Conservation (phyloP, 2,329 filamentous ascomycete species). For the Lachnellula hyalina region DNA sequence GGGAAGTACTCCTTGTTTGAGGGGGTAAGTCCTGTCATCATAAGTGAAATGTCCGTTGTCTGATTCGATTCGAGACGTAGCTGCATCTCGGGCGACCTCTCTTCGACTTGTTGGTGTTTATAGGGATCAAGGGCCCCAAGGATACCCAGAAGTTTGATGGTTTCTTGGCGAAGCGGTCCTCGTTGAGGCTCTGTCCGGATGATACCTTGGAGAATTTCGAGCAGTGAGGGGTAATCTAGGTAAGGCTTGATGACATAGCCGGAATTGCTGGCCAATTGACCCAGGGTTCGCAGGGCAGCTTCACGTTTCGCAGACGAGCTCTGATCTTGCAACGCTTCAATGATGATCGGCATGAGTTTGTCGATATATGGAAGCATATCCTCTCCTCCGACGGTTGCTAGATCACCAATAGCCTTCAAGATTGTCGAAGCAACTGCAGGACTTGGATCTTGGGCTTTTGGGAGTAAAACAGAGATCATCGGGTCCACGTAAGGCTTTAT, state of each 20-base stretch:
- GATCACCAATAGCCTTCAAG: constrained; percentile 89
- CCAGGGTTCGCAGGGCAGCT: constrained; percentile 82
- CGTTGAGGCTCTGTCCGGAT: constrained; percentile 85
- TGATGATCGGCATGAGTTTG: constrained; percentile 88
- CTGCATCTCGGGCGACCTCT: constrained; percentile 78
- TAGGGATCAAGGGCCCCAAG: constrained; percentile 93
- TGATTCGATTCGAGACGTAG: constrained; percentile 56
- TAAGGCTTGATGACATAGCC: constrained; percentile 98
- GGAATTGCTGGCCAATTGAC: constrained; percentile 89
- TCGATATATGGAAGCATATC: constrained; percentile 92
- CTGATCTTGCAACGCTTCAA: constrained; percentile 90
- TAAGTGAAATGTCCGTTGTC: constrained; percentile 89
- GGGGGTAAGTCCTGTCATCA: constrained; percentile 95
- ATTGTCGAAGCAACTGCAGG: constrained; percentile 89
- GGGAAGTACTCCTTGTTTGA: constrained; percentile 98
- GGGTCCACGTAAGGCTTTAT: constrained; percentile 97
- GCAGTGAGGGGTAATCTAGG: constrained; percentile 85
- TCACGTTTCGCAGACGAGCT: constrained; percentile 86
- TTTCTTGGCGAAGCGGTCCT: constrained; percentile 81
- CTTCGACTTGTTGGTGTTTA: constrained; percentile 91
- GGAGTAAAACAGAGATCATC: constrained; percentile 90
- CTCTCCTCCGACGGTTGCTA: constrained; percentile 88
- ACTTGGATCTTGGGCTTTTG: constrained; percentile 81
- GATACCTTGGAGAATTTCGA: constrained; percentile 89
- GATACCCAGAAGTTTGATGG: constrained; percentile 94